Base-by-base conservation (phyloP, 176 grass and related monocot genomes). In the Oryza nivara region DNA sequence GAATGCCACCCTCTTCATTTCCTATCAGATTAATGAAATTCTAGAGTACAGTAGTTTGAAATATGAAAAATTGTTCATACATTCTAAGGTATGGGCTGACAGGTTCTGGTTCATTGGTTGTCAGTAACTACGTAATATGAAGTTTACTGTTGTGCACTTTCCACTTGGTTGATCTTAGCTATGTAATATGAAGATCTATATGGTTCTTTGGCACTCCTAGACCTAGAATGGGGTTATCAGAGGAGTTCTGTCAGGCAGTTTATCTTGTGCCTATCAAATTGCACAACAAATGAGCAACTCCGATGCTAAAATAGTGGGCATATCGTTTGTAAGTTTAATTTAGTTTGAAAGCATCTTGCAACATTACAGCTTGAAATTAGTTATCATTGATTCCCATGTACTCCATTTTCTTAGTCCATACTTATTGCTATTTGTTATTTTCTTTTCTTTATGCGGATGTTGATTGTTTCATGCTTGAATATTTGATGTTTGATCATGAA, bases 401-500 rank as follows among this genome's bases (percentile, higher is more conserved):
- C 26, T 49, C 35, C 65, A 8, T 79, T 77, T 66, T 83, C 2
- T 20, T 51, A 72, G 66, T 72, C 43, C 56, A 65, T 20, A 4
- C 13, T 58, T 9, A 25, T 77, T 61, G 17, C 16, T 70, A 20
- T 10, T 46, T 19, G 13, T 63, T 7, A 3, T 23, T 49, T 66
- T 5, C 3, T 74, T 3, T 80, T 49, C 30, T 23, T 38, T 40
- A 70, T 70, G 35, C 38, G 13, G 32, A 38, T n/a, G 58, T 56
- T 43, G 30, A 68, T 68, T 16, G 20, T 12, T 54, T 20, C 20
- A 13, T 0, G 1, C 4, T 54, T 54, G 28, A 32, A 19, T 52
- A 32, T 28, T 73, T 49, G 2, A 51, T 49, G 75, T 49, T 80
- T 80, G 25, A 68, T 68, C 25, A 80, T 43, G 79, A 58, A 71